Base-by-base conservation (phyloP, 805 yeast species). In the Yarrowia osloensis region DNA sequence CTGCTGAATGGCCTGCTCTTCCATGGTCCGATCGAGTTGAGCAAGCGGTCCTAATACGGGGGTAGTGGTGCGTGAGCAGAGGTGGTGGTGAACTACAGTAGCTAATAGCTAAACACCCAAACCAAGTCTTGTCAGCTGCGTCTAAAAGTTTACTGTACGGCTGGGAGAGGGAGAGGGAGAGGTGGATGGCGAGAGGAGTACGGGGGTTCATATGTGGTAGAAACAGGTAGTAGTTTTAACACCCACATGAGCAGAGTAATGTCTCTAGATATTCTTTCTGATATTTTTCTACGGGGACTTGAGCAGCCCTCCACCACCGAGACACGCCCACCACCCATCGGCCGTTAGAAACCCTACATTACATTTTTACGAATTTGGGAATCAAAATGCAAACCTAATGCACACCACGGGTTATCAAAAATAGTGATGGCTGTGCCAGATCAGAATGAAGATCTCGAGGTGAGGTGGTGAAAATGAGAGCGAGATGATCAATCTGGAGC, bases 1-100 rank as follows among this genome's bases (percentile, higher is more conserved):
- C 76, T 89, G 96, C 65, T 81, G 80, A 67, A 88, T 86, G 33
- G 93, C 96, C 37, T 71, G 73, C 66, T 67, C 70, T 52, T 72
- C 74, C 74, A 72, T 72, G 26, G 46, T 57, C 37, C 63, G 29
- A 57, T 57, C 63, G 28, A 19, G 63, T 37, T 22, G 42, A 24
- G 33, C 61, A 24, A 54, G 61, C 46, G 21, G 61, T 54, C 26
- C 26, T 24, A 7, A 29, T 24, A 44, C 28, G 49, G 24, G 21
- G 42, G 59, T 35, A 29, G 44, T 52, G 15, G 21, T 15, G 35
- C 11, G 37, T 31, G 26, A 50, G 55, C 26, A 17, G 55, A 21
- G 42, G 40, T 11, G 40, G 39, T 50, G 39, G 61, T 54, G 22
- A 21, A 31, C 40, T 33, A 15, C 40, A 19, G 28, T 31, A 50